phyloP scores from a whole-genome alignment of 2,329 filamentous ascomycete species.

The Claviceps spartinae region DNA sequence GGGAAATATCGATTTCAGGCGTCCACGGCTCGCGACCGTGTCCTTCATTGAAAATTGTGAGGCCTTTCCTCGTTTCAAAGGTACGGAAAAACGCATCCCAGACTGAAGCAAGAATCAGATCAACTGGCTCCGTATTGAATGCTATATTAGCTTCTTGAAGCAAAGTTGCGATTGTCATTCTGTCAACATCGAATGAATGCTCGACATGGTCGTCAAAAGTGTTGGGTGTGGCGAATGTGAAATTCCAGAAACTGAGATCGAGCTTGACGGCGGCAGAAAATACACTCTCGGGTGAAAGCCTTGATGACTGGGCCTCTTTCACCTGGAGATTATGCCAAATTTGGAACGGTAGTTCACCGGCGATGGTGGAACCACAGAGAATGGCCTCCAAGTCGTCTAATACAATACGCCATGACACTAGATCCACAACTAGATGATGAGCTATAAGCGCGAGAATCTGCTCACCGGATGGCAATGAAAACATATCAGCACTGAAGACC shows the following conservation, averaged over 20 bases:
- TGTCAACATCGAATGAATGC: constrained; percentile 1
- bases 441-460: constrained; percentile 19
- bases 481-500: constrained; percentile 9
- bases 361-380: constrained; percentile 13
- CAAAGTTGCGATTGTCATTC: not conserved
- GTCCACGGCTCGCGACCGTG: constrained; percentile 19
- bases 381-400: constrained; percentile 29
- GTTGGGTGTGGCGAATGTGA: not conserved
- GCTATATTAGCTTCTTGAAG: constrained; percentile 1
- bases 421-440: constrained; percentile 28
- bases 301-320: not conserved
- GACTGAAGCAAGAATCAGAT: constrained; percentile 18
- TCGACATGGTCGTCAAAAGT: constrained; percentile 1
- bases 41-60: constrained; percentile 14
- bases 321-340: constrained; percentile 17
- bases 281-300: not conserved
- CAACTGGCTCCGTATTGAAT: constrained; percentile 17
- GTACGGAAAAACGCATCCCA: constrained; percentile 15
- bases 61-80: constrained; percentile 16
- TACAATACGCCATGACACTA: constrained; percentile 32
- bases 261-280: not conserved
- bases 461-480: not conserved
- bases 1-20: constrained; percentile 15
- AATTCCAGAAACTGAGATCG: constrained; percentile 2
- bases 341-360: constrained; percentile 20